Conservation (phyloP, 768 basidiomycete species). For the Leccinellum rugosiceps region DNA sequence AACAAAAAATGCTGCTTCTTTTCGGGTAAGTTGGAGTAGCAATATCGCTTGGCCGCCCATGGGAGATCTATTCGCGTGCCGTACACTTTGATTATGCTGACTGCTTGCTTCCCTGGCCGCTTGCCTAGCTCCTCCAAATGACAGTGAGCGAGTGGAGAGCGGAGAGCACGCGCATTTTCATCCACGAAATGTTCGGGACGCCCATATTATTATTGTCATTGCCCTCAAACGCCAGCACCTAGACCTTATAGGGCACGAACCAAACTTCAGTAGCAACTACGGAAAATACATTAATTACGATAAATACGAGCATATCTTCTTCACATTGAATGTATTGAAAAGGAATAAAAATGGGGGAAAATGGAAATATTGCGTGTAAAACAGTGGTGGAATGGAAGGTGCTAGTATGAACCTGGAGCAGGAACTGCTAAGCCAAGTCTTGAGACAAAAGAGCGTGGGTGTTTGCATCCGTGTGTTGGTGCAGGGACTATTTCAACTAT, state of each 20-base stretch:
- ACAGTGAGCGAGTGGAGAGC: neutral
- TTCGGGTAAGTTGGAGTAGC: neutral
- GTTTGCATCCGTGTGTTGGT: neutral
- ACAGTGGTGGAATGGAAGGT: neutral
- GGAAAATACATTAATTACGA: neutral
- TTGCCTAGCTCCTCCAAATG: neutral
- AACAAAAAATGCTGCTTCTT: neutral
- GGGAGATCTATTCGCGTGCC: neutral
- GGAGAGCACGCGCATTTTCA: neutral
- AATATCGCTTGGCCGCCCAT: neutral
- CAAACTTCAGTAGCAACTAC: neutral
- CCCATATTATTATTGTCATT: neutral
- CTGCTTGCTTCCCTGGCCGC: too few relatives aligned
- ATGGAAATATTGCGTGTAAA: neutral
- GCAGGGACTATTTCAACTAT: constrained; percentile 2
- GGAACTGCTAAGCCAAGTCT: neutral
- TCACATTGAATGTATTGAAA: neutral
- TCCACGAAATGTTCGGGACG: neutral
- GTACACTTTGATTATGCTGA: too few relatives aligned
- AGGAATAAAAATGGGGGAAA: neutral
- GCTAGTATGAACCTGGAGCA: neutral
- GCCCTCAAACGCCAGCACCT: neutral
- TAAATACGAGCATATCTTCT: neutral
- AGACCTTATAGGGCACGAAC: neutral
- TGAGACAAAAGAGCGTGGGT: neutral